Conservation (phyloP, 176 grass and related monocot genomes). For the Carex parvula region DNA sequence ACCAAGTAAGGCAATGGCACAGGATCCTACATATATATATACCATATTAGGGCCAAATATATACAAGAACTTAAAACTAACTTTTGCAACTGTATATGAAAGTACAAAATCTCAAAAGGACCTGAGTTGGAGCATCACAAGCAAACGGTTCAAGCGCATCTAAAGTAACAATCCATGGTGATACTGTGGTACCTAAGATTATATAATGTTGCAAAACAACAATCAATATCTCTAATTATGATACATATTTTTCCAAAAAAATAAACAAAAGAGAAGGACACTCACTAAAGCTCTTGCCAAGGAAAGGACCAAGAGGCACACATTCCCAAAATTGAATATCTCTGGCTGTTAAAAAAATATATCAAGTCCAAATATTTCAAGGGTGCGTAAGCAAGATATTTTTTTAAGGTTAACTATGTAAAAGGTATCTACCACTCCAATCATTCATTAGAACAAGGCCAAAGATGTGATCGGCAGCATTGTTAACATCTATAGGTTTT, state of each 20-base stretch:
- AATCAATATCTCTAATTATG: not conserved
- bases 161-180: constrained; percentile 96
- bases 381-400: constrained; percentile 5
- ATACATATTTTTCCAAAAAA: not conserved
- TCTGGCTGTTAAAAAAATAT: constrained; percentile 51
- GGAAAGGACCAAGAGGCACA: constrained; percentile 97
- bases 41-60: constrained; percentile 20
- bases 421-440: constrained; percentile 78
- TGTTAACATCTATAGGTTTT: constrained; percentile 61
- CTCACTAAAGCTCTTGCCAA: constrained; percentile 97
- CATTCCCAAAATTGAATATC: constrained; percentile 98
- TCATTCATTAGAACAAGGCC: constrained; percentile 94
- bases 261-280: not conserved
- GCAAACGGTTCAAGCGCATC: constrained; percentile 92
- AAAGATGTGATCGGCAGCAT: constrained; percentile 90
- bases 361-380: constrained; percentile 10
- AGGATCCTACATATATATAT: constrained; percentile 62
- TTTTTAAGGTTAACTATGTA: constrained; percentile 12
- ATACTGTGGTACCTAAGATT: constrained; percentile 70
- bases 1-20: constrained; percentile 72
- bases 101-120: constrained; percentile 25
- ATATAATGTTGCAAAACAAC: not conserved
- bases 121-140: constrained; percentile 87
- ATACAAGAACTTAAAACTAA: not conserved
- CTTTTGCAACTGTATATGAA: not conserved